phyloP scores from a whole-genome alignment of 164 flowering plant genomes.

The Sextonia rubra region DNA sequence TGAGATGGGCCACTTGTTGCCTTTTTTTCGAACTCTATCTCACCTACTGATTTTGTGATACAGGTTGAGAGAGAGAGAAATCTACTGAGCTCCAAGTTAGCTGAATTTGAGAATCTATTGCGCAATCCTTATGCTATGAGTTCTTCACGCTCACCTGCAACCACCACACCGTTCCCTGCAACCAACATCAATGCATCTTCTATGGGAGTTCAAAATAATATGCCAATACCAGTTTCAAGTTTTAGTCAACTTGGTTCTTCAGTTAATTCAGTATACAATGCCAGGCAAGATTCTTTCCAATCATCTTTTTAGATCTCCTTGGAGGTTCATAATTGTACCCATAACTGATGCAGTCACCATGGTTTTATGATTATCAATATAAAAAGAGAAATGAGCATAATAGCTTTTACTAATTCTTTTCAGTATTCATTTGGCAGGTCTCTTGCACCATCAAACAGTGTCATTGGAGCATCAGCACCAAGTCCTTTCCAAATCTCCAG shows the following conservation, averaged over 20 bases:
- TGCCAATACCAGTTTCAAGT: conserved; percentile 50
- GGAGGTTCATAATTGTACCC: background rate
- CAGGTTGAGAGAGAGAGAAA: conserved; percentile 89
- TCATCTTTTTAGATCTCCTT: background rate
- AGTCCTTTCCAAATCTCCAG: conserved; percentile 21
- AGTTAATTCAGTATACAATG: conserved; percentile 27
- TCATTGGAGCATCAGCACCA: conserved; percentile 39
- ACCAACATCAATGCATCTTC: conserved; percentile 25
- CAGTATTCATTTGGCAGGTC: conserved; percentile 28
- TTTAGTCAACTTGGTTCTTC: conserved; percentile 53
- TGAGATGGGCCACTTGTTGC: no score
- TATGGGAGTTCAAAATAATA: conserved; percentile 25
- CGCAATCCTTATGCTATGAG: conserved; percentile 42
- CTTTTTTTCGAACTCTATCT: background rate
- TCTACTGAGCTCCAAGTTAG: conserved; percentile 55
- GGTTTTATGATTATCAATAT: background rate
- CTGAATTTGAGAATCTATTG: conserved; percentile 62
- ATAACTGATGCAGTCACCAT: background rate
- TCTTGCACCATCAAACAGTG: conserved; percentile 30
- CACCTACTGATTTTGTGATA: conserved; percentile 1
- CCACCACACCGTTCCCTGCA: conserved; percentile 27
- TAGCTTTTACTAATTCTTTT: background rate
- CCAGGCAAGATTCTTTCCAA: conserved; percentile 31
- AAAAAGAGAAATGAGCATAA: background rate
- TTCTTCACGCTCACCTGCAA: conserved; percentile 20